Evolutionary conservation across 495 filamentous ascomycete genomes (phyloP), one percentile per base, ranked within the genome.

Genomic region (Penicillium goetzii): DNA sequence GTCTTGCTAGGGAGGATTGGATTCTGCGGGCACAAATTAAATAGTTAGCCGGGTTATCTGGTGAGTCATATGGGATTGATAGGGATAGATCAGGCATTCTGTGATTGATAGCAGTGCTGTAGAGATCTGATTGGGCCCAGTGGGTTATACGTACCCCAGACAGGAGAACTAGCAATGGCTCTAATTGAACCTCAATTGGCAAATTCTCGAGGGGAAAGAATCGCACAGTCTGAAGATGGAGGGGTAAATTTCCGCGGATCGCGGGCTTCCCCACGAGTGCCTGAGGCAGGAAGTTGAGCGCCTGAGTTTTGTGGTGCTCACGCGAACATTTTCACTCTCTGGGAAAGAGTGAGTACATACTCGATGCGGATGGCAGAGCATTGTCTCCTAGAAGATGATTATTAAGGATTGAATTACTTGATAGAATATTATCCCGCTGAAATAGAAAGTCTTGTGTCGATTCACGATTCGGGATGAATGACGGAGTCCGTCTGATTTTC

Each of bases 171-270:
- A 11, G 34, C 21, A 32, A 57, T 28, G 9, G 30, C 56, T 56
- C 62, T 68, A 58, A 56, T 65, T 50, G 34, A 33, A 36, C 33
- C 36, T 55, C 62, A 59, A 68, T 61, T 68, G 64, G 59, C 62
- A 64, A 55, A 59, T 54, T 47, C 53, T 9, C 21, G 30, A 33
- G 9, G 34, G 53, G 56, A 57, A 43, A 49, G 62, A 69, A 68
- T 71, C 70, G 63, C 70, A 73, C 68, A 73, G 68, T 67, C 19
- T 19, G 33, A 58, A 40, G 43, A 56, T 67, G 69, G 76, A 77
- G 76, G 74, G 76, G 76, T 77, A 77, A 77, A 75, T 77, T 77
- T 77, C 61, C 70, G 65, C 45, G 62, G 47, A 32, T 54, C 40
- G 60, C 64, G 61, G 59, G 38, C 52, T 62, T 69, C 73, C 73